phyloP scores from a whole-genome alignment of 352 stramenopile genomes.

The Phytophthora palmivora region DNA sequence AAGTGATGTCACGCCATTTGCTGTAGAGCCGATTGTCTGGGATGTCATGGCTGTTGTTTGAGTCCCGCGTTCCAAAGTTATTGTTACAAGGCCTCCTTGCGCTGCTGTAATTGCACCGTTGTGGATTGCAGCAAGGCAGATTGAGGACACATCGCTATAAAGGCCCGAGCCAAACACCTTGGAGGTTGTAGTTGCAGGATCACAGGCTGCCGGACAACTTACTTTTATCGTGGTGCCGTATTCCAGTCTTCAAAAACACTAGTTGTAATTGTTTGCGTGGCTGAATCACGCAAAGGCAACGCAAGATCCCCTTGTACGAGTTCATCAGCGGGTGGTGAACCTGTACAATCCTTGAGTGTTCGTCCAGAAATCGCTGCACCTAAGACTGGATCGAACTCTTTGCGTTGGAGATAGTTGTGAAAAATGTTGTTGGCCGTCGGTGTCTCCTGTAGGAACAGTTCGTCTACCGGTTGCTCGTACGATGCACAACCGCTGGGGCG shows the following conservation, averaged over 20 bases:
- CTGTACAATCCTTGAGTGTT: constrained; percentile 92
- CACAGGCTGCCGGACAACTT: constrained; percentile 73
- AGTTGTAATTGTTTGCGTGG: constrained; percentile 26
- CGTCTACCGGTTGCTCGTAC: constrained; percentile 94
- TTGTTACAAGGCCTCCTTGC: constrained; percentile 67
- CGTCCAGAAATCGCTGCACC: constrained; percentile 61
- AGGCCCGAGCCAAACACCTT: constrained; percentile 70
- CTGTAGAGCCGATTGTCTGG: constrained; percentile 40
- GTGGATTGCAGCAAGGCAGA: constrained; percentile 93
- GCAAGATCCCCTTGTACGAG: constrained; percentile 78
- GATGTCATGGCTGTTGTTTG: constrained; percentile 12
- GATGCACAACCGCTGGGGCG: constrained; percentile 94
- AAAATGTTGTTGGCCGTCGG: constrained; percentile 91
- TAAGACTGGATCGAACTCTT: constrained; percentile 49
- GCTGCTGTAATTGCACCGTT: constrained; percentile 66
- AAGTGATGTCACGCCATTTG: constrained; percentile 68
- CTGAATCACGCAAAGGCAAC: constrained; percentile 38
- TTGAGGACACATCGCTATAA: constrained; percentile 91
- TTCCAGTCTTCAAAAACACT: constrained; percentile 87
- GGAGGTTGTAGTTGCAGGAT: neutral
- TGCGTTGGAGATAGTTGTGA: constrained; percentile 89
- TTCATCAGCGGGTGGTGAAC: constrained; percentile 84
- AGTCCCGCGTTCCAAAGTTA: constrained; percentile 69
- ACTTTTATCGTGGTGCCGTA: constrained; percentile 91
- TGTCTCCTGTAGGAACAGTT: constrained; percentile 81